A percentile compares a stretch with the other conserved stretches of the same genome.
Evolutionary conservation across 2,329 filamentous ascomycete genomes (phyloP).

Genomic region (Fusarium ambrosium): DNA sequence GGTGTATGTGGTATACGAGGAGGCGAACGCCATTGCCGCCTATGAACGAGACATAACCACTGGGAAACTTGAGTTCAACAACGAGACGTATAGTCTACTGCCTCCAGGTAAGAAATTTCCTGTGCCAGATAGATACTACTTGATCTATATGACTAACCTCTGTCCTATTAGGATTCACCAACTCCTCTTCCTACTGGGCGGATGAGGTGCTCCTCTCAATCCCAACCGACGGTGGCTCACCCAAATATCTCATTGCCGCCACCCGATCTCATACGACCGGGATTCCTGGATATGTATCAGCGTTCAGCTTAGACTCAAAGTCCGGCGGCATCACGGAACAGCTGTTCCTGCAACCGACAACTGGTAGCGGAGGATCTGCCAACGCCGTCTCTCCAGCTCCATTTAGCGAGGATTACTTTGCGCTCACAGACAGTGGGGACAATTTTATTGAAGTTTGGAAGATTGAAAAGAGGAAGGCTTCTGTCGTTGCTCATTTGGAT

Average conservation of each 20-base stretch:
- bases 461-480: neutral
- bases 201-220: slow-evolving; percentile 1
- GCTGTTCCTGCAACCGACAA: slow-evolving; percentile 18
- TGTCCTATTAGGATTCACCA: neutral
- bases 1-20: slow-evolving; percentile 10
- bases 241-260: neutral
- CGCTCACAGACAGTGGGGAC: slow-evolving; percentile 24
- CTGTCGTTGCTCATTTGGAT: neutral
- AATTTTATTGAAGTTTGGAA: slow-evolving; percentile 12
- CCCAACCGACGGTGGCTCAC: neutral
- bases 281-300: neutral
- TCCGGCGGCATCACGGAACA: neutral
- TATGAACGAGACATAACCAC: neutral
- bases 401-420: slow-evolving; percentile 29
- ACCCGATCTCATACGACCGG: neutral
- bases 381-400: slow-evolving; percentile 24
- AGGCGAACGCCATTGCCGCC: neutral
- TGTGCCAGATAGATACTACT: rapidly evolving
- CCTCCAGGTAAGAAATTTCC: neutral
- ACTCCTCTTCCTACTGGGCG: slow-evolving; percentile 10
- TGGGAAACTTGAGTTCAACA: neutral
- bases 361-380: slow-evolving; percentile 20
- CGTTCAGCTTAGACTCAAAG: neutral
- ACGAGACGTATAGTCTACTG: neutral
- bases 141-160: neutral